Evolutionary conservation across 2,329 filamentous ascomycete species (phyloP).

Genomic region (Penicillium sp.): DNA sequence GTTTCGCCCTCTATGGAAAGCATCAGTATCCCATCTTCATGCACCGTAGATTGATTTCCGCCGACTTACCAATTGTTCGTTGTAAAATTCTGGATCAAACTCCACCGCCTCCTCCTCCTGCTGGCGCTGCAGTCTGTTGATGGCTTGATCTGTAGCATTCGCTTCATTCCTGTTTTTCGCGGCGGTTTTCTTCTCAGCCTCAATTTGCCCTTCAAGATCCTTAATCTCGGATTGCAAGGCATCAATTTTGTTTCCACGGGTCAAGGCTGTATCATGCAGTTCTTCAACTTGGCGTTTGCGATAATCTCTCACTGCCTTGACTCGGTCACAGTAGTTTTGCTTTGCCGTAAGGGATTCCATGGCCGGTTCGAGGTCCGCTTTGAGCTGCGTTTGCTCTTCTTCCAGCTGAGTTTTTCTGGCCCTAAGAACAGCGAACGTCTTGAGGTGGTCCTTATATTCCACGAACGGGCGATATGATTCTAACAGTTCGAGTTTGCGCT

Average conservation of each 20-base stretch:
- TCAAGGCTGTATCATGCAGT: constrained; percentile 48
- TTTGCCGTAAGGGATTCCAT: constrained; percentile 66
- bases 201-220: constrained; percentile 38
- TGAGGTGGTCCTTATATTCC: constrained; percentile 56
- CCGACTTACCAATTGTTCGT: constrained; percentile 62
- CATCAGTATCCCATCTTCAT: constrained; percentile 19
- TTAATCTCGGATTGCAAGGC: constrained; percentile 36
- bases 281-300: constrained; percentile 53
- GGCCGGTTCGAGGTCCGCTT: constrained; percentile 61
- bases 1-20: constrained; percentile 52
- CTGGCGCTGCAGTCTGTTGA: constrained; percentile 60
- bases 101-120: constrained; percentile 58
- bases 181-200: constrained; percentile 50
- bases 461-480: constrained; percentile 62
- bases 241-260: constrained; percentile 40
- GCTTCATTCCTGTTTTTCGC: constrained; percentile 51
- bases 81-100: constrained; percentile 66
- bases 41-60: background rate
- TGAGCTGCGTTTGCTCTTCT: constrained; percentile 55
- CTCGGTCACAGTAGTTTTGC: constrained; percentile 54
- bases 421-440: constrained; percentile 51
- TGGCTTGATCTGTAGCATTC: constrained; percentile 49
- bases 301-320: constrained; percentile 53
- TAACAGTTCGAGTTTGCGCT: constrained; percentile 60
- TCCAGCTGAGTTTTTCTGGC: constrained; percentile 51